phyloP scores from a whole-genome alignment of 306 rosid genomes.

The Cucurbita ficifolia region DNA sequence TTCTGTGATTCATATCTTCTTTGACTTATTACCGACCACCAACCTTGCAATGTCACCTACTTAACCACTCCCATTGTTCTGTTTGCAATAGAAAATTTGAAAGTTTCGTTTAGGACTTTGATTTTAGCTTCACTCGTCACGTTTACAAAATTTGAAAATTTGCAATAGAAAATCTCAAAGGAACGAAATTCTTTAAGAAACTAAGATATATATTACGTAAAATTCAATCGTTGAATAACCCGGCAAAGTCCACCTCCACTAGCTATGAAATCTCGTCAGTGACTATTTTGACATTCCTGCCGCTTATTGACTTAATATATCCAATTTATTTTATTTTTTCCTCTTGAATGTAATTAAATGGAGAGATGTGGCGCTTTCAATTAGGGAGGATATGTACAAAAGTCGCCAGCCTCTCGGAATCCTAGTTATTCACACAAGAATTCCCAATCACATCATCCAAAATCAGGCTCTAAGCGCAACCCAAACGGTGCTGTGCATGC shows the following conservation, averaged over 20 bases:
- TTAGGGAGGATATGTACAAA: conserved; percentile 36
- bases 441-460: conserved; percentile 50
- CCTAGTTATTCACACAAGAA: conserved; percentile 28
- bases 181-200: not conserved
- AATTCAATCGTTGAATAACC: not conserved
- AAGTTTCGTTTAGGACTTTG: not conserved
- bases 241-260: not conserved
- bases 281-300: not conserved
- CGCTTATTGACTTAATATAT: not conserved
- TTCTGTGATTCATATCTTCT: not conserved
- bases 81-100: not conserved
- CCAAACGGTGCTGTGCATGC: conserved; percentile 35
- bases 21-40: not conserved
- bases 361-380: conserved; percentile 5
- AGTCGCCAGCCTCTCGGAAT: conserved; percentile 50
- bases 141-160: too few relatives aligned
- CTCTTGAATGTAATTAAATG: not conserved
- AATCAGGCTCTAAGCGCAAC: conserved; percentile 47
- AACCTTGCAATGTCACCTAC: not conserved
- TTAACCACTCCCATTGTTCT: not conserved
- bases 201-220: not conserved
- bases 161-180: too few relatives aligned
- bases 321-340: not conserved
- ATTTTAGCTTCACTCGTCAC: not conserved
- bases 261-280: not conserved